These are phyloP conservation scores for Grosmannia clavigera DNA, from an alignment of 2,329 filamentous ascomycete species.

Conservation along the genomic window DNA sequence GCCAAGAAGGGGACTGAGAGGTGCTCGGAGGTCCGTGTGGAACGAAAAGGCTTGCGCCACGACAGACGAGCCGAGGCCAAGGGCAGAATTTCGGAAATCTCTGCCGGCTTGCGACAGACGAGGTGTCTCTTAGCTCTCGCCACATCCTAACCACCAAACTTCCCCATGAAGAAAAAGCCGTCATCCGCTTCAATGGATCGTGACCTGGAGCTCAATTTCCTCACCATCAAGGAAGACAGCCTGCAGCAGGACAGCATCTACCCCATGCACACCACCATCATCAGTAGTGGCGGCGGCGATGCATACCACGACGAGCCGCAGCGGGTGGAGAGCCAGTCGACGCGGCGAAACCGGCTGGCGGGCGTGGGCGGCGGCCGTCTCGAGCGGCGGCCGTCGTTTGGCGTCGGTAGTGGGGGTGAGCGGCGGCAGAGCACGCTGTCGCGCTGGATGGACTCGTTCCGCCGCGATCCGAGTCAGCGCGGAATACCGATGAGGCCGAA, in stretches of 20 bases:
- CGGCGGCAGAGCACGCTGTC: constrained; percentile 5
- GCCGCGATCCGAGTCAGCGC: constrained; percentile 40
- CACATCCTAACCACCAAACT: neutral
- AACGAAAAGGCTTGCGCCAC: neutral
- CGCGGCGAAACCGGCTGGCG: neutral
- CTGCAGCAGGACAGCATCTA: constrained; percentile 9
- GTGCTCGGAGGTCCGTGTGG: neutral
- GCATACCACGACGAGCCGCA: constrained; percentile 12
- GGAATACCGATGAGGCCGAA: constrained; percentile 18
- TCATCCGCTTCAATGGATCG: constrained; percentile 10
- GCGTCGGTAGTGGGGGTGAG: constrained; percentile 5
- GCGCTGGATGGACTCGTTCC: constrained; percentile 49
- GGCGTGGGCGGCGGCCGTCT: neutral
- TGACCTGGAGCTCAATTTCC: constrained; percentile 14
- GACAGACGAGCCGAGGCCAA: neutral
- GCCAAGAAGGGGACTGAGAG: neutral
- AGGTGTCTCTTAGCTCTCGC: neutral
- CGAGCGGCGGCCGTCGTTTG: constrained; percentile 9
- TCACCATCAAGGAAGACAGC: constrained; percentile 14
- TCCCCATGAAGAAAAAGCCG: constrained; percentile 2
- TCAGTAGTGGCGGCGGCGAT: neutral
- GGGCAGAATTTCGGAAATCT: neutral
- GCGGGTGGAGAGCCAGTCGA: neutral
- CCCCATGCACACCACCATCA: constrained; percentile 6
- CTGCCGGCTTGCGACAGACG: neutral